Conservation (phyloP, 208 protist genomes). For the Wallacemonas sp. region DNA sequence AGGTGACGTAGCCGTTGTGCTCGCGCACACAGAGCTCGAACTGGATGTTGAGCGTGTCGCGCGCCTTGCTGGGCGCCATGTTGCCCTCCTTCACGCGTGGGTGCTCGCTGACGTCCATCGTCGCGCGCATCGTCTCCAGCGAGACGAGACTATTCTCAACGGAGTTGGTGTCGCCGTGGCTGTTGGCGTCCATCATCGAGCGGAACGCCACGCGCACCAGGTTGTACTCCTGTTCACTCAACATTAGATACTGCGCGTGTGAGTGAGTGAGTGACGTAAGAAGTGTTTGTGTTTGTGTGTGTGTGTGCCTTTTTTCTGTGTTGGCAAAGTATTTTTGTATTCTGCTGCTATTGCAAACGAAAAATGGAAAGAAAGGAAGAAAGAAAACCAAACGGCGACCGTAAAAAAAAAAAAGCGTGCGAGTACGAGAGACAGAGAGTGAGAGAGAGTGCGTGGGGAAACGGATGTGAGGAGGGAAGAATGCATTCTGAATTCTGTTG, state of each 20-base stretch:
- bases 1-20: slow-evolving; percentile 58
- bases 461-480: too few species aligned
- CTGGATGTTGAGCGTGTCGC: slow-evolving; percentile 60
- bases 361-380: not conserved
- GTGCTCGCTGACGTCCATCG: slow-evolving; percentile 67
- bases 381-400: not conserved
- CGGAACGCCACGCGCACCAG: slow-evolving; percentile 53
- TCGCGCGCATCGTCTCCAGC: slow-evolving; percentile 46
- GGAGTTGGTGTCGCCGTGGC: not conserved
- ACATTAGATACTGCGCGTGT: slow-evolving; percentile 15
- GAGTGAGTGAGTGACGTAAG: slow-evolving; percentile 4
- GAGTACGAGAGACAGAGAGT: not conserved
- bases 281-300: slow-evolving; percentile 1
- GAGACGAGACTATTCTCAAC: slow-evolving; percentile 42
- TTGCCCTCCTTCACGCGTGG: slow-evolving; percentile 74
- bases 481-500: too few species aligned
- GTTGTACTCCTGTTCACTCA: slow-evolving; percentile 21
- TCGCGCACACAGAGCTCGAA: slow-evolving; percentile 53
- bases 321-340: too few species aligned
- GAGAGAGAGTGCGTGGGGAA: too few species aligned
- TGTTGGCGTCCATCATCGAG: slow-evolving; percentile 38
- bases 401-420: slow-evolving; percentile 7
- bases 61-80: slow-evolving; percentile 65
- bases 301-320: too few species aligned
- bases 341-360: not conserved